Evolutionary conservation across 2,329 filamentous ascomycete species (phyloP).

Genomic region (Apiospora kogelbergensis): DNA sequence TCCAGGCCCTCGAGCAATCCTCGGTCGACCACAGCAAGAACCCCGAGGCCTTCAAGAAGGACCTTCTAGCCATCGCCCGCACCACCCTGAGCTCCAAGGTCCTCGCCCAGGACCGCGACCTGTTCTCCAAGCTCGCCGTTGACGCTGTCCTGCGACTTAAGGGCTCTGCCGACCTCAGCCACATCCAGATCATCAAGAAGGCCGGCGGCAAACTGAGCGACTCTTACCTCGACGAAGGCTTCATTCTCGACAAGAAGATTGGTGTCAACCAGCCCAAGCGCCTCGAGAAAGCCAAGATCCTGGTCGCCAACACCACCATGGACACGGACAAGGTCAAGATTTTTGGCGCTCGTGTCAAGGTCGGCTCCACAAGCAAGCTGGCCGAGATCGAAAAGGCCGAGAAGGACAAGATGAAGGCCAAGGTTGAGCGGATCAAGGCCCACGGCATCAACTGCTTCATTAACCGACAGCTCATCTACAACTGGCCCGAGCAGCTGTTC

Average conservation of each 20-base stretch:
- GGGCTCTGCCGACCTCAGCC: slow-evolving; percentile 88
- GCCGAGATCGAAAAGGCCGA: slow-evolving; percentile 98
- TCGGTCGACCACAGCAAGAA: slow-evolving; percentile 90
- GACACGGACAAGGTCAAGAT: slow-evolving; percentile 99
- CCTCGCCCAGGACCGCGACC: slow-evolving; percentile 85
- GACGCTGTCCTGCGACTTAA: slow-evolving; percentile 90
- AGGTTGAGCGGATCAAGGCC: slow-evolving; percentile 98
- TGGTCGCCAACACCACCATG: slow-evolving; percentile 98
- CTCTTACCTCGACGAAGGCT: slow-evolving; percentile 96
- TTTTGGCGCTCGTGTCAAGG: slow-evolving; percentile 95
- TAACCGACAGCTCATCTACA: slow-evolving; percentile 98
- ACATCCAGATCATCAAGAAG: slow-evolving; percentile 99
- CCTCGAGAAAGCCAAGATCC: slow-evolving; percentile 95
- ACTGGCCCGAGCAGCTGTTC: slow-evolving; percentile 99
- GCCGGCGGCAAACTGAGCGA: slow-evolving; percentile 95
- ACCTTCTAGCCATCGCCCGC: slow-evolving; percentile 85
- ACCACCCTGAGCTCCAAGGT: slow-evolving; percentile 98
- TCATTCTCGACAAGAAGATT: slow-evolving; percentile 99
- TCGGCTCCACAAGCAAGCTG: slow-evolving; percentile 91
- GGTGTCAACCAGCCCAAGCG: slow-evolving; percentile 98
- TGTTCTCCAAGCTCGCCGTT: slow-evolving; percentile 86
- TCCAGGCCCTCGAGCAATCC: slow-evolving; percentile 78
- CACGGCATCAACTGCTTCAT: slow-evolving; percentile 99
- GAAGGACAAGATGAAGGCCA: slow-evolving; percentile 98
- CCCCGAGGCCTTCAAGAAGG: slow-evolving; percentile 80